Evolutionary conservation across 352 stramenopile species (phyloP).

Genomic region (Phytophthora macrochlamydospora): DNA sequence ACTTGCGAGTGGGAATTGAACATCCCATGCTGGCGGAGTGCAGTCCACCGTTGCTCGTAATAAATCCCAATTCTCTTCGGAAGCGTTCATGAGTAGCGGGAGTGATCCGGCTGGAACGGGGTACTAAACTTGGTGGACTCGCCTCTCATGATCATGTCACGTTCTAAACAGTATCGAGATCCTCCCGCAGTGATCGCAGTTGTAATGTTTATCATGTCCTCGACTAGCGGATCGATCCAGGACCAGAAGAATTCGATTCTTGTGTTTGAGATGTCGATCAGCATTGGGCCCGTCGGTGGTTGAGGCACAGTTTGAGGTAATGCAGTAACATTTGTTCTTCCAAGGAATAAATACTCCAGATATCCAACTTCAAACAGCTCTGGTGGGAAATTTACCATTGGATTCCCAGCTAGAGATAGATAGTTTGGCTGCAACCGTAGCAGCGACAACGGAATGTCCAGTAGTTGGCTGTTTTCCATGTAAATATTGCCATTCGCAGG

Average conservation of each 20-base stretch:
- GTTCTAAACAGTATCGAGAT: slow-evolving; percentile 20
- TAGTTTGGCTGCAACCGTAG: slow-evolving; percentile 23
- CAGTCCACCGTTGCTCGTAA: slow-evolving; percentile 20
- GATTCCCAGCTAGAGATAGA: slow-evolving; percentile 17
- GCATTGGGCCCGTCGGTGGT: background rate
- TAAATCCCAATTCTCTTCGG: slow-evolving; percentile 17
- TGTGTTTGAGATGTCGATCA: slow-evolving; percentile 20
- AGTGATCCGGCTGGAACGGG: background rate
- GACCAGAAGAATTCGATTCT: slow-evolving; percentile 23
- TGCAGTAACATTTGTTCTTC: slow-evolving; percentile 11
- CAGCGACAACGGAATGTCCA: slow-evolving; percentile 6
- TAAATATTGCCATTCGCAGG: slow-evolving; percentile 6
- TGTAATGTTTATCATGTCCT: slow-evolving; percentile 9
- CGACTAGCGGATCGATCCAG: slow-evolving; percentile 25
- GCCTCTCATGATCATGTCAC: slow-evolving; percentile 15
- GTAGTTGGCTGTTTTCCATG: slow-evolving; percentile 21
- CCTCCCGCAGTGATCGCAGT: slow-evolving; percentile 17
- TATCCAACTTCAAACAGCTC: slow-evolving; percentile 16
- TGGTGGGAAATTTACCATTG: slow-evolving; percentile 15
- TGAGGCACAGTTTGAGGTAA: slow-evolving; percentile 11
- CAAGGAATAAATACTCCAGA: slow-evolving; percentile 18
- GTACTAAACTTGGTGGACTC: slow-evolving; percentile 7
- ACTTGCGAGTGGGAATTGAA: slow-evolving; percentile 6
- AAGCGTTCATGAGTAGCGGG: slow-evolving; percentile 25
- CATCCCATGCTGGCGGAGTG: background rate